Evolutionary conservation across 306 rosid genomes (phyloP), one percentile per base, ranked within the genome.

Genomic region (Malus sylvestris): DNA sequence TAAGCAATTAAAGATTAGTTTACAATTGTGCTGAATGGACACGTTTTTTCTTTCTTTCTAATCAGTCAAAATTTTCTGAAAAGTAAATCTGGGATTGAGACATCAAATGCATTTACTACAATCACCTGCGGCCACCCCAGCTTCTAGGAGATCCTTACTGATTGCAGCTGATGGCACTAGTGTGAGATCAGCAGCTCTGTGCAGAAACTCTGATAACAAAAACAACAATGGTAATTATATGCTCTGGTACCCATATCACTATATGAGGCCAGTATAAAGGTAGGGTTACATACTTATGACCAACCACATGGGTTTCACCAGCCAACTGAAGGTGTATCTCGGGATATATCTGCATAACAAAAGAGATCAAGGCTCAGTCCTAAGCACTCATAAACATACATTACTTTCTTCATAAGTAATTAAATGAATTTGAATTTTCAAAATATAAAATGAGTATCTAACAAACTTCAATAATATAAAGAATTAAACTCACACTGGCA

Each of bases 281-380:
- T 45, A 80, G 45, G 55, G 23, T 44, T 27, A 45, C 96, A 57
- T 88, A 96, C 99, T 96, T 91, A 96, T 91, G 84, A 96, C 40
- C 84, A 87, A 67, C 99, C 99, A 96, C 99, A 96, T 96, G 14
- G 99, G 99, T 88, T 81, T 87, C 78, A 96, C 99, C 87, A 96
- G 85, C 99, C 99, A 96, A 78, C 99, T 96, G 84, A 92, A 96
- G 42, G 99, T 96, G 83, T 96, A 96, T 86, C 99, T 87, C 23
- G 99, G 99, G 76, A 96, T 92, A 86, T 96, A 96, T 73, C 99
- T 92, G 87, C 75, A 83, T 35, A 81, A 65, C 66, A 57, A 71
- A 70, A 71, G 18, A 75, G 45, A 64, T 3, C 27, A 63, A 62
- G 11, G 42, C 44, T 76, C 77, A 70, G 70, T 65, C 9, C 53